phyloP scores from a whole-genome alignment of 208 protist genomes.

The Phytomonas sp. region DNA sequence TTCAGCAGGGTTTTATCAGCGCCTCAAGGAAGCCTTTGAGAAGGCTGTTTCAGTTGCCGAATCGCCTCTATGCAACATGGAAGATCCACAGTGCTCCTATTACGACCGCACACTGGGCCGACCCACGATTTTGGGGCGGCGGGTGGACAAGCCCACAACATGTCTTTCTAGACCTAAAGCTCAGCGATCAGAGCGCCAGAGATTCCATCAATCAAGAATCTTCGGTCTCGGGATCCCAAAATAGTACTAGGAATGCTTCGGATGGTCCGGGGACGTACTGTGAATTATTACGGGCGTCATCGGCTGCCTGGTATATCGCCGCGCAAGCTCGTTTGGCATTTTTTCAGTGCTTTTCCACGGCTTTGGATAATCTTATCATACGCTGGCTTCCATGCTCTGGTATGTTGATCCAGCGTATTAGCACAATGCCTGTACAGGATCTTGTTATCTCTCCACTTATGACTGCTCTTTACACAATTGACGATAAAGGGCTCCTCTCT shows the following conservation, averaged over 20 bases:
- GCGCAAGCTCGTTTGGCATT: conserved; percentile 34
- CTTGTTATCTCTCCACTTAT: conserved; percentile 57
- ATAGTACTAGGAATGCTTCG: neutral
- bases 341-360: conserved; percentile 60
- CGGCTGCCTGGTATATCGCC: conserved; percentile 26
- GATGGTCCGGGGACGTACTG: neutral
- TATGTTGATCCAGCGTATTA: conserved; percentile 48
- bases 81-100: conserved; percentile 26
- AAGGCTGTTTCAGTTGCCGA: neutral
- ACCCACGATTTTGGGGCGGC: conserved; percentile 53
- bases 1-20: neutral
- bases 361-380: conserved; percentile 35
- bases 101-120: conserved; percentile 44
- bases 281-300: neutral
- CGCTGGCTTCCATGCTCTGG: conserved; percentile 62
- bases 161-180: neutral
- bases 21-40: neutral
- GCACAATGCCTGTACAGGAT: conserved; percentile 29
- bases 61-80: conserved; percentile 35
- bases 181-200: neutral
- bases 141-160: conserved; percentile 16
- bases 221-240: neutral
- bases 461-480: conserved; percentile 54
- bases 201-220: neutral
- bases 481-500: conserved; percentile 37